Conservation (phyloP, 2,329 filamentous ascomycete species). For the Pyricularia pennisetigena region DNA sequence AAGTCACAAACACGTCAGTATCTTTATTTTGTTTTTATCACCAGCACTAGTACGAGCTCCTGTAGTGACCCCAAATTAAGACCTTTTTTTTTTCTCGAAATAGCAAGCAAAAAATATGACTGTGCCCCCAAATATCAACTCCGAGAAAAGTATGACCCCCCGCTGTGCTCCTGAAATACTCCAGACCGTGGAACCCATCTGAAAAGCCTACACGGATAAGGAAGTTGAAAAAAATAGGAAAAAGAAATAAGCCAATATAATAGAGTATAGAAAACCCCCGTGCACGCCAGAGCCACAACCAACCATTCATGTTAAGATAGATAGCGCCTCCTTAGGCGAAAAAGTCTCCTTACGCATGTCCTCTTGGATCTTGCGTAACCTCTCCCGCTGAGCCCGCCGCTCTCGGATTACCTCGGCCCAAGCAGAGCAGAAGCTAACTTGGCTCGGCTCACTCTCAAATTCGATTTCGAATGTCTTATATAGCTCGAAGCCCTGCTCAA, state of each 20-base stretch:
- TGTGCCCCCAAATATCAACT: not conserved
- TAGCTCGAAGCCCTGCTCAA: conserved; percentile 14
- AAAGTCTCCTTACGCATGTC: conserved; percentile 16
- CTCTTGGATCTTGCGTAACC: conserved; percentile 15
- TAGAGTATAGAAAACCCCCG: not conserved
- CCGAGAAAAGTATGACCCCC: not conserved
- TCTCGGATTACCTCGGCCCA: conserved; percentile 19
- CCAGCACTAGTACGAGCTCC: not conserved
- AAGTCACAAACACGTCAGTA: not conserved
- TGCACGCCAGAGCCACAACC: not conserved
- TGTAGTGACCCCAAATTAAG: not conserved
- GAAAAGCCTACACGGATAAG: not conserved
- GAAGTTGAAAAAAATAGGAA: not conserved
- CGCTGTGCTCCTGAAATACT: not conserved
- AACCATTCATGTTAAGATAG: conserved; percentile 10
- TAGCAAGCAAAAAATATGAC: not conserved
- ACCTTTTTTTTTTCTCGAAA: not conserved
- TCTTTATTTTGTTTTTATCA: not conserved
- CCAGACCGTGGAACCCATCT: not conserved
- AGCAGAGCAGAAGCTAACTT: conserved; percentile 17
- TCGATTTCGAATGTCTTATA: conserved; percentile 21
- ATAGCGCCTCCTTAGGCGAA: conserved; percentile 13
- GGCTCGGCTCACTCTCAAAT: conserved; percentile 19
- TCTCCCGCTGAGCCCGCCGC: conserved; percentile 13
- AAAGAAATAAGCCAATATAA: not conserved